Base-by-base conservation (phyloP, 1,284 basidiomycete genomes). In the Crepidotus sp. region DNA sequence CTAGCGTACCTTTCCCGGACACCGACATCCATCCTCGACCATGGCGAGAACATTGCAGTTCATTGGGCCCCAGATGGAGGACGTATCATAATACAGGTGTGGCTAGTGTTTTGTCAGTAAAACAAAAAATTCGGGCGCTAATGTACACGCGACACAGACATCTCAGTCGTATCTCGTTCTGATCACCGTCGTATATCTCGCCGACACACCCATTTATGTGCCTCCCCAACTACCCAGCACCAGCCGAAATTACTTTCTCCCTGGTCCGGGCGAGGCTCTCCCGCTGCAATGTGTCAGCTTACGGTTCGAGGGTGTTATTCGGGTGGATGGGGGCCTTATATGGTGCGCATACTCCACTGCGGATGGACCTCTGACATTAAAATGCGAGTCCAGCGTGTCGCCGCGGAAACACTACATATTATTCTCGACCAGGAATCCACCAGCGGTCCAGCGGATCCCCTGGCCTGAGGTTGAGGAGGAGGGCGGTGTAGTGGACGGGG, bases 11-110 rank as follows among this genome's bases (percentile, higher is more conserved):
- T 92, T 15, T 72, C 79, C 24, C 77, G 91, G 37, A 85, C 85
- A n/a, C 63, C 74, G 6, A 73, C 75, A 2, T 91, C 87, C n/a
- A 63, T 93, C 21, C 61, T 73, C 35, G 78, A 88, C 46, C 90
- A 92, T 60, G 91, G 91, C 14, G 74, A 79, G 53, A 94, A 91
- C 55, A 53, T 70, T 14, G 66, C 73, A 36, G 77, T 77, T 14
- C 74, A 78, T 54, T 95, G 91, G 90, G 76, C 88, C 9, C 77
- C 79, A 39, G 87, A 92, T 60, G 80, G 83, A 18, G 71, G 73
- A 52, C 72, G 78, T 50, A 76, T 95, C 36, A 76, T 92, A 40
- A 74, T 95, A 10, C 77, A 86, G 61, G 91, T 85, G 51, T 42
- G 75, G 64, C 26, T 40, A 36, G 34, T 17, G 9, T 36, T 31